Base-by-base conservation (phyloP, 2,329 filamentous ascomycete genomes). In the Fusarium luffae region DNA sequence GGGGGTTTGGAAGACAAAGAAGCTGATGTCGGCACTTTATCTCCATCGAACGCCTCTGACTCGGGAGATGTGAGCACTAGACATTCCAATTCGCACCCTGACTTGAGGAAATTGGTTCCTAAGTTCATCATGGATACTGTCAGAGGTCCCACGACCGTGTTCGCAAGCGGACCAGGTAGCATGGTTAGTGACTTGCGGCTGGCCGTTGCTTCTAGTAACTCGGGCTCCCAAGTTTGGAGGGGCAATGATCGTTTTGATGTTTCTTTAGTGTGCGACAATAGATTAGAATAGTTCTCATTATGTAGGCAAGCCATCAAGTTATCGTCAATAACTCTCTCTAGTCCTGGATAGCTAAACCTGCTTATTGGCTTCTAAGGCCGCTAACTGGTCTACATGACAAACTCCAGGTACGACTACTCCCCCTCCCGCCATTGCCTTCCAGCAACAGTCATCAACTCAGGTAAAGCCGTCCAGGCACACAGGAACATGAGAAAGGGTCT, bases 111-210 rank as follows among this genome's bases (percentile, higher is more conserved):
- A 4, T 37, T 37, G 19, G 7, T 55, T 13, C 52, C 52, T 16
- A 13, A 7, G 4, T 55, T 47, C 9, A 10, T 47, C 1, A 11
- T 5, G 11, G 21, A 27, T 16, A 34, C 41, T 21, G 10, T 27
- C 21, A 47, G 28, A 4, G 41, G 52, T 0, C 13, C 52, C 1
- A 55, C 52, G 2, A 55, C 18, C 2, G 52, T 55, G 2, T 32
- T 55, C 10, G 41, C 52, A 11, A 55, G 52, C 2, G 52, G 51
- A 2, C 52, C 28, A 9, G 41, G 52, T 2, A 55, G 41, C 25
- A 55, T 55, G 52, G 23, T 55, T 3, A 55, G 52, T 10, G 52
- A 55, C 10, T 32, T 55, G 6, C 28, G 51, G 8, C 19, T 5
- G 9, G 28, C 51, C 0, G 52, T 55, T 12, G 52, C 52, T 9